These are phyloP conservation scores for Peronospora belbahrii DNA, from an alignment of 352 stramenopile genomes.

Conservation along the genomic window DNA sequence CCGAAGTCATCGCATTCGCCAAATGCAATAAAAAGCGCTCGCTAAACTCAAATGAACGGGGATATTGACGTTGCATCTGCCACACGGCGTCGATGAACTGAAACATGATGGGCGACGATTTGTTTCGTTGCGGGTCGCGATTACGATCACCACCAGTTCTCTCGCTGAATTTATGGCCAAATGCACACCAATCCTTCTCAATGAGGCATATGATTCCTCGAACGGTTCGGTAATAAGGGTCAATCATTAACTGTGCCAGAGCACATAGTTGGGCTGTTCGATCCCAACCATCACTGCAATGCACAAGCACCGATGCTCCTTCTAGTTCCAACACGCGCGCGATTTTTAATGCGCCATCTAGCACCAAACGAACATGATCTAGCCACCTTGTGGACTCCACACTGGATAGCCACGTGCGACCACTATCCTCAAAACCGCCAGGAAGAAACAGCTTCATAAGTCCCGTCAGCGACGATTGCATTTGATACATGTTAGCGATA, in stretches of 20 bases:
- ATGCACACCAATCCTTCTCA: slow-evolving; percentile 84
- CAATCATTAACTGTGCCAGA: slow-evolving; percentile 83
- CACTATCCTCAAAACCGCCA: slow-evolving; percentile 51
- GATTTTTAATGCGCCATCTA: slow-evolving; percentile 81
- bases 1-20: slow-evolving; percentile 70
- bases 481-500: slow-evolving; percentile 91
- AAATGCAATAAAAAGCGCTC: slow-evolving; percentile 76
- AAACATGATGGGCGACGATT: slow-evolving; percentile 80
- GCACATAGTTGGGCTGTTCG: slow-evolving; percentile 71
- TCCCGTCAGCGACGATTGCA: slow-evolving; percentile 73
- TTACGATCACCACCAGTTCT: slow-evolving; percentile 59
- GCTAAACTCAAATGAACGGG: slow-evolving; percentile 81
- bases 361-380: slow-evolving; percentile 71
- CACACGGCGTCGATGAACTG: slow-evolving; percentile 83
- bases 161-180: slow-evolving; percentile 81
- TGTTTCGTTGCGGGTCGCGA: slow-evolving; percentile 64
- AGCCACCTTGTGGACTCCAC: slow-evolving; percentile 80
- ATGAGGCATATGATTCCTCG: slow-evolving; percentile 70
- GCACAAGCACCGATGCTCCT: slow-evolving; percentile 72
- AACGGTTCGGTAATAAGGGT: slow-evolving; percentile 84
- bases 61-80: slow-evolving; percentile 79
- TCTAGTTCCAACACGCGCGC: slow-evolving; percentile 79
- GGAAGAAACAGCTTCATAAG: slow-evolving; percentile 68
- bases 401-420: slow-evolving; percentile 60
- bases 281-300: slow-evolving; percentile 87